Conservation (phyloP, 495 filamentous ascomycete species). For the Neurospora sublineolata region DNA sequence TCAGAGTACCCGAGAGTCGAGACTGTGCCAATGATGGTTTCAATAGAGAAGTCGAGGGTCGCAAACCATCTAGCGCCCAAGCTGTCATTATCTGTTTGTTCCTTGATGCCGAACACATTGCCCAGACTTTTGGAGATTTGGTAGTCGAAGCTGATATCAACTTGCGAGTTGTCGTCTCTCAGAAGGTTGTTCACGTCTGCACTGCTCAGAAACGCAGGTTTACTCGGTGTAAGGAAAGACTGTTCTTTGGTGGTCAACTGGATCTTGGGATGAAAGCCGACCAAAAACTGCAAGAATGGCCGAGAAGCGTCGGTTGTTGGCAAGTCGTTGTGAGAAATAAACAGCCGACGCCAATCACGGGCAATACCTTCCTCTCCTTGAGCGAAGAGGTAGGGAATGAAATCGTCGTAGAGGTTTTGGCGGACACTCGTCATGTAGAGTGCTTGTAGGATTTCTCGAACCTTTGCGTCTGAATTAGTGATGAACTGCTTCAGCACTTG, state of each 20-base stretch:
- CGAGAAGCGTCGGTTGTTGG: conserved; percentile 14
- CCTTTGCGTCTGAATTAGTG: conserved; percentile 14
- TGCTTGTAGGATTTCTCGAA: conserved; percentile 20
- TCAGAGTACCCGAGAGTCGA: conserved; percentile 50
- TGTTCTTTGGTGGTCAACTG: conserved; percentile 3
- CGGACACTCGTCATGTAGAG: conserved; percentile 42
- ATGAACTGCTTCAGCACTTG: conserved; percentile 24
- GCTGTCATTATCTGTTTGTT: conserved; percentile 44
- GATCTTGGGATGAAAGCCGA: conserved; percentile 18
- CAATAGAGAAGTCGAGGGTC: conserved; percentile 49
- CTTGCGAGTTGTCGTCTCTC: neutral
- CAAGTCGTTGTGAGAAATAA: conserved; percentile 20
- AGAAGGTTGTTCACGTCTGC: neutral
- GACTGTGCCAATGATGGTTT: conserved; percentile 52
- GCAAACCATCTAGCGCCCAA: conserved; percentile 60
- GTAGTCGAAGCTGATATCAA: conserved; percentile 18
- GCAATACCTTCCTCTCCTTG: conserved; percentile 39
- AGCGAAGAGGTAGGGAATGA: conserved; percentile 46
- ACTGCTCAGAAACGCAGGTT: neutral
- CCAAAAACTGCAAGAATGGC: conserved; percentile 26
- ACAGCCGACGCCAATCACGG: conserved; percentile 44
- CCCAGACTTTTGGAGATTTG: conserved; percentile 33
- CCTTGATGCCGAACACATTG: conserved; percentile 32
- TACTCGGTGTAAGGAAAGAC: neutral
- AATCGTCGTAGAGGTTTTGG: conserved; percentile 47